A percentile compares a stretch with the other conserved stretches of the same genome.
Conservation (phyloP, 2,329 filamentous ascomycete genomes). For the Fusarium sororula region DNA sequence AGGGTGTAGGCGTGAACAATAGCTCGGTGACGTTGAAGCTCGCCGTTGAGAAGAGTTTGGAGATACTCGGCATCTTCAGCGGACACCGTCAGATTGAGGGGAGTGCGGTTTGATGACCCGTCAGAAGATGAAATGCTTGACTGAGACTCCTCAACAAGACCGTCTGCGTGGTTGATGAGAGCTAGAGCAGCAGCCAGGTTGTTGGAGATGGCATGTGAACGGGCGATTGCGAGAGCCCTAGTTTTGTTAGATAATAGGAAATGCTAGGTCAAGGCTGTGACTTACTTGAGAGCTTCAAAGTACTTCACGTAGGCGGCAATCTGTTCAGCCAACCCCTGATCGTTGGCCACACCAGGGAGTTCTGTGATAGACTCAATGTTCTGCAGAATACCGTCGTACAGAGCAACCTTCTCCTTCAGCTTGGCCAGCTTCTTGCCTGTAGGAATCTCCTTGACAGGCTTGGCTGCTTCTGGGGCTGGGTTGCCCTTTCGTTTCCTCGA, state of each 20-base stretch:
- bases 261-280: background rate
- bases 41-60: slow-evolving; percentile 68
- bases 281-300: slow-evolving; percentile 87
- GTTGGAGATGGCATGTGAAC: slow-evolving; percentile 80
- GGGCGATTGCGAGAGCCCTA: slow-evolving; percentile 83
- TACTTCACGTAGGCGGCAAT: slow-evolving; percentile 83
- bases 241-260: slow-evolving; percentile 5
- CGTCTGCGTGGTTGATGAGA: slow-evolving; percentile 77
- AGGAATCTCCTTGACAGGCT: slow-evolving; percentile 68
- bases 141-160: slow-evolving; percentile 66
- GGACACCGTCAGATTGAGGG: slow-evolving; percentile 76
- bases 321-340: slow-evolving; percentile 77
- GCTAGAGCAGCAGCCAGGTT: slow-evolving; percentile 84
- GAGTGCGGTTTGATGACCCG: slow-evolving; percentile 45
- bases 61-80: slow-evolving; percentile 67
- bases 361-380: slow-evolving; percentile 91
- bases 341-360: slow-evolving; percentile 87
- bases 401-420: slow-evolving; percentile 84
- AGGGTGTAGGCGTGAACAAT: slow-evolving; percentile 83
- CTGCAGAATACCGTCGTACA: slow-evolving; percentile 92
- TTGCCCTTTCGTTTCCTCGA: slow-evolving; percentile 60
- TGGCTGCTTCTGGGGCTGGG: slow-evolving; percentile 50
- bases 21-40: slow-evolving; percentile 84
- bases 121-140: slow-evolving; percentile 54
- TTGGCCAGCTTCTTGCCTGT: slow-evolving; percentile 79